phyloP scores from a whole-genome alignment of 1,139 yeast genomes.

The Candida gigantensis region DNA sequence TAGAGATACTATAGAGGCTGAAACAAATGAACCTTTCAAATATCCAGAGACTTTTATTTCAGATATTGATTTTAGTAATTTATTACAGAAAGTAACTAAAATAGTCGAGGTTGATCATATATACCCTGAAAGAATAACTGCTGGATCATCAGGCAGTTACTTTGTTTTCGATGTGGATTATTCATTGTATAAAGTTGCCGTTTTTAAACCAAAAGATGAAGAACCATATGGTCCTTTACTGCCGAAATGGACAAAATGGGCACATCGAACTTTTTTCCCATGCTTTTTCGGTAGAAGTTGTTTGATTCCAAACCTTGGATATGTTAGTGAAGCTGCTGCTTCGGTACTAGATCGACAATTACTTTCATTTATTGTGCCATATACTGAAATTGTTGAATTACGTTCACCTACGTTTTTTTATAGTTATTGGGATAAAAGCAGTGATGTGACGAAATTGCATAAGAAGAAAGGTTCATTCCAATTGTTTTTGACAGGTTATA shows the following conservation, averaged over 20 bases:
- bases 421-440: slow-evolving; percentile 47
- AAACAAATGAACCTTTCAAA: slow-evolving; percentile 12
- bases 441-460: slow-evolving; percentile 28
- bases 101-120: slow-evolving; percentile 24
- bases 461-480: slow-evolving; percentile 70
- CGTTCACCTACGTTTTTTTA: slow-evolving; percentile 59
- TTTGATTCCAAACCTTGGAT: slow-evolving; percentile 71
- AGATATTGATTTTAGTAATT: slow-evolving; percentile 21
- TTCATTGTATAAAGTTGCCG: slow-evolving; percentile 42
- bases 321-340: slow-evolving; percentile 74
- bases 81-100: slow-evolving; percentile 23
- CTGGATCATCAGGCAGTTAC: slow-evolving; percentile 75
- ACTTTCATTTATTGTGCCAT: slow-evolving; percentile 63
- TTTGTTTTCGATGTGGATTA: slow-evolving; percentile 40
- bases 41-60: slow-evolving; percentile 26
- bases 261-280: slow-evolving; percentile 73
- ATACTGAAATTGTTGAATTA: slow-evolving; percentile 58
- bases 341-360: slow-evolving; percentile 62
- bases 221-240: slow-evolving; percentile 80
- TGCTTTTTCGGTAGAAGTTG: slow-evolving; percentile 78
- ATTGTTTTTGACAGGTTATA: slow-evolving; percentile 57
- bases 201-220: slow-evolving; percentile 79
- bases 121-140: slow-evolving; percentile 55
- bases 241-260: slow-evolving; percentile 82
- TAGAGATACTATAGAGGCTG: slow-evolving; percentile 14